phyloP scores from a whole-genome alignment of 768 basidiomycete genomes.

The Albatrellus ellisii region DNA sequence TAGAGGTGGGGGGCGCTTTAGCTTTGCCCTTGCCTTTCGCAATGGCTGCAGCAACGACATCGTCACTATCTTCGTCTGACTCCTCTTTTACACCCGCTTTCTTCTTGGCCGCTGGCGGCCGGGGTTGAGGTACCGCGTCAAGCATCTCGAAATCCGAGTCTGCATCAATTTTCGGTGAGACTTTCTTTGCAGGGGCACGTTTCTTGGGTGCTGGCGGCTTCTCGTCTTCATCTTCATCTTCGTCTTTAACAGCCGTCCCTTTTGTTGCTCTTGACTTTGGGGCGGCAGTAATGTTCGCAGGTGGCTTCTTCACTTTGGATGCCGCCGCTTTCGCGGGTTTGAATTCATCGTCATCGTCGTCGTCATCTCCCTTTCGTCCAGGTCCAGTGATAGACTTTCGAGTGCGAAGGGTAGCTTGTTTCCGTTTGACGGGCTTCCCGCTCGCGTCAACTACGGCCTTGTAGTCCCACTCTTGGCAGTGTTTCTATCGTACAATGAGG shows the following conservation, averaged over 20 bases:
- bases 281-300: constrained; percentile 19
- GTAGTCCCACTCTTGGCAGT: constrained; percentile 29
- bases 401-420: constrained; percentile 41
- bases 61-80: constrained; percentile 31
- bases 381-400: constrained; percentile 33
- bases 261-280: constrained; percentile 23
- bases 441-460: constrained; percentile 33
- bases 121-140: not conserved
- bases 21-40: constrained; percentile 34
- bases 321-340: constrained; percentile 35
- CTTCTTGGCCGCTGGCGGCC: constrained; percentile 18
- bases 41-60: constrained; percentile 17
- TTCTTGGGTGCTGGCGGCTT: constrained; percentile 12
- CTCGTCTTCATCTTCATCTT: constrained; percentile 23
- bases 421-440: constrained; percentile 42
- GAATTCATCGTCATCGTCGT: constrained; percentile 39
- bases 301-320: constrained; percentile 20
- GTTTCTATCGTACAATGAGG: constrained; percentile 19
- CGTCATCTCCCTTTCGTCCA: constrained; percentile 25
- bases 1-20: constrained; percentile 23
- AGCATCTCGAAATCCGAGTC: not conserved
- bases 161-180: constrained; percentile 1
- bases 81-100: constrained; percentile 22
- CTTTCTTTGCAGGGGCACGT: constrained; percentile 15
- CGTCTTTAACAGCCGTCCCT: constrained; percentile 27